Percentiles rank a stretch among this genome's conserved stretches.
phyloP scores from a whole-genome alignment of 352 stramenopile species.

The Phytophthora pistaciae region DNA sequence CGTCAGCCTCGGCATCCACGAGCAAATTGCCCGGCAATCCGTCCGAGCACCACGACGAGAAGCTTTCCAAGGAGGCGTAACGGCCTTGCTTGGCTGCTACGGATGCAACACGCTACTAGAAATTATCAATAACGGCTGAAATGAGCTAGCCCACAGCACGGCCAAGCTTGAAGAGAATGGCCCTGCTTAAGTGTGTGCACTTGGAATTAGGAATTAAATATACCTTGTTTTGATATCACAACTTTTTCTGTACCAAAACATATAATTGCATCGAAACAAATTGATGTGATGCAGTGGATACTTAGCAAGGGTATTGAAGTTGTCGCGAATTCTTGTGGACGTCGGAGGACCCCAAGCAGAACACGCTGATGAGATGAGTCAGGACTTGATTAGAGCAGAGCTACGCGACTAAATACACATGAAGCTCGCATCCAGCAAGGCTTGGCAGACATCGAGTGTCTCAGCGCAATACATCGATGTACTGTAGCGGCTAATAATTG shows the following conservation, averaged over 20 bases:
- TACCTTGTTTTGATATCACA: conserved; percentile 4
- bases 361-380: no score
- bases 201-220: conserved; percentile 7
- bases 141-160: background rate
- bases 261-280: conserved; percentile 23
- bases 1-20: conserved; percentile 23
- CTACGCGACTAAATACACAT: no score
- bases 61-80: conserved; percentile 31
- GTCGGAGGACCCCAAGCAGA: no score
- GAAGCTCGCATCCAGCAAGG: no score
- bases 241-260: conserved; percentile 1
- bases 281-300: conserved; percentile 31
- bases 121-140: conserved; percentile 10
- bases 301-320: background rate
- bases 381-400: no score
- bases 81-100: background rate
- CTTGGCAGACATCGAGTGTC: no score
- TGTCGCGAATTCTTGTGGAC: background rate
- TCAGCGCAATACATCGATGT: no score
- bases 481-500: no score
- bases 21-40: conserved; percentile 15
- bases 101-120: conserved; percentile 14
- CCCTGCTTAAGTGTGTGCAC: conserved; percentile 12
- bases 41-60: conserved; percentile 24
- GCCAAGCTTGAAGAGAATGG: conserved; percentile 14